These are phyloP conservation scores for Termitomyces sp. DNA, from an alignment of 768 basidiomycete species.

Conservation along the genomic window DNA sequence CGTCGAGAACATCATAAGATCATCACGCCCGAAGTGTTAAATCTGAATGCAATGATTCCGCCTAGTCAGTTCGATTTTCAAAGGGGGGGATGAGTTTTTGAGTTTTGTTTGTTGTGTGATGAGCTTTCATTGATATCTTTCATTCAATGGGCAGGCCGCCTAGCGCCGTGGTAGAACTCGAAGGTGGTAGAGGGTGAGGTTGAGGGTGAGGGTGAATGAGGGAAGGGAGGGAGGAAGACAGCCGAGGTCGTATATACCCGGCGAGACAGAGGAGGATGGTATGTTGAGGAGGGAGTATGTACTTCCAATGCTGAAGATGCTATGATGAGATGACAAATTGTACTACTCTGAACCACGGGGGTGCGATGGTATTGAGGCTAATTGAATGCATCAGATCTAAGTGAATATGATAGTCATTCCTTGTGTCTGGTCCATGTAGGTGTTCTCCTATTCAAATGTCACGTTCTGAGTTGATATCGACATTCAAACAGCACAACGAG, in stretches of 20 bases:
- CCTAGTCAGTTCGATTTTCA: slow-evolving; percentile 79
- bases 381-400: not conserved
- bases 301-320: slow-evolving; percentile 39
- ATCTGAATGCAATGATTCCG: slow-evolving; percentile 29
- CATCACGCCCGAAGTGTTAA: not conserved
- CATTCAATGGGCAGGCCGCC: not conserved
- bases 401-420: slow-evolving; percentile 8
- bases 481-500: slow-evolving; percentile 2
- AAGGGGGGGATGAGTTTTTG: slow-evolving; percentile 25
- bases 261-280: slow-evolving; percentile 83
- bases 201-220: too few species aligned
- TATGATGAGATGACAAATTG: not conserved
- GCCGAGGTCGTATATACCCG: slow-evolving; percentile 63
- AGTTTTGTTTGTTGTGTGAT: not conserved
- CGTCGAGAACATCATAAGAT: not conserved
- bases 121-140: too few species aligned
- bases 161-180: too few species aligned
- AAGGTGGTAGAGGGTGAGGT: too few species aligned
- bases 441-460: not conserved
- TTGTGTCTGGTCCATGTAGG: slow-evolving; percentile 9
- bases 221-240: slow-evolving; percentile 4
- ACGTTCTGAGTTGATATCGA: too few species aligned
- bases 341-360: too few species aligned
- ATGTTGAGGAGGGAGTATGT: slow-evolving; percentile 86
- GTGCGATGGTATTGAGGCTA: too few species aligned